phyloP scores from a whole-genome alignment of 805 yeast genomes.

The Ogataea methanolica region DNA sequence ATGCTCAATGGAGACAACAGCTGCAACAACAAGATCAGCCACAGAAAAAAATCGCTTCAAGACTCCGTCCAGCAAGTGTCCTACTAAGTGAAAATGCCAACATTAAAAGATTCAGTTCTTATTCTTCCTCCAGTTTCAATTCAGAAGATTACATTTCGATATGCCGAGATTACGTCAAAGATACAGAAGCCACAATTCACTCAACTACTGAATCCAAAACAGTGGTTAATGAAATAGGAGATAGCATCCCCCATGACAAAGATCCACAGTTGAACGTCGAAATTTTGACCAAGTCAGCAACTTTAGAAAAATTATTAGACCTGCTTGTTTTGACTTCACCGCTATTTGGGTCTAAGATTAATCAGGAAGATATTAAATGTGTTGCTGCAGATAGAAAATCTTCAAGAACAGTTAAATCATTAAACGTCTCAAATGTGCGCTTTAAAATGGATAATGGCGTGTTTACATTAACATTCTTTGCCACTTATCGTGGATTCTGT shows the following conservation, averaged over 20 bases:
- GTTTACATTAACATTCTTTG: constrained; percentile 64
- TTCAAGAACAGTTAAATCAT: not conserved
- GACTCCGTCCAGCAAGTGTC: constrained; percentile 30
- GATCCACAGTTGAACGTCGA: constrained; percentile 14
- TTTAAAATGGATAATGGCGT: constrained; percentile 60
- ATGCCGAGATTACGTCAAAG: constrained; percentile 22
- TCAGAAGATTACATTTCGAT: constrained; percentile 27
- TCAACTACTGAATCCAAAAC: too few species aligned
- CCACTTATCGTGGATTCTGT: constrained; percentile 64
- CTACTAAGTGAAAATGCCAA: constrained; percentile 28
- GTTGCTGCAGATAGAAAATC: constrained; percentile 12
- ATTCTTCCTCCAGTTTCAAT: constrained; percentile 31
- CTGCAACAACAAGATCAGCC: constrained; percentile 1
- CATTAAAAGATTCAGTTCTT: constrained; percentile 30
- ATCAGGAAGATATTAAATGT: constrained; percentile 37
- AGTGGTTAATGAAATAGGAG: too few species aligned
- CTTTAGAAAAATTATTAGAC: constrained; percentile 73
- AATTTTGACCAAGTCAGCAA: constrained; percentile 51
- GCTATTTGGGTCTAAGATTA: constrained; percentile 44
- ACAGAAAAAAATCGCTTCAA: constrained; percentile 4
- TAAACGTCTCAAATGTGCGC: constrained; percentile 11
- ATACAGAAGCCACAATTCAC: not conserved
- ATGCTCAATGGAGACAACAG: constrained; percentile 14
- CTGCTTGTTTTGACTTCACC: constrained; percentile 68
- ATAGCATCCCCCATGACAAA: not conserved